Base-by-base conservation (phyloP, 306 rosid genomes). In the Glycine latifolia region DNA sequence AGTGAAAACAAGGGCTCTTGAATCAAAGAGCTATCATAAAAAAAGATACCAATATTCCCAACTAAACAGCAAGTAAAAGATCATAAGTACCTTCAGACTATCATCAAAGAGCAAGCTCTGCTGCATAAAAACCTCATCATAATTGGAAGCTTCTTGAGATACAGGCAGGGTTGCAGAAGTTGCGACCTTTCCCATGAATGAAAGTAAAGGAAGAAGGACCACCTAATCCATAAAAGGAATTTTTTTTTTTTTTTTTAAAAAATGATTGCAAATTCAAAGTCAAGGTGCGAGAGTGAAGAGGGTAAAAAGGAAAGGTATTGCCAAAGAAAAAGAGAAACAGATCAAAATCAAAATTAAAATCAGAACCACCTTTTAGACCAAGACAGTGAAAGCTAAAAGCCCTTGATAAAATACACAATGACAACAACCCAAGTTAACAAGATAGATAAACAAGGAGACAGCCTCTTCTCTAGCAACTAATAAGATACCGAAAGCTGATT, bases 31-130 rank as follows among this genome's bases (percentile, higher is more conserved):
- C 11, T 67, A 33, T 60, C 20, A 76, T 26, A 26, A 26, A 26
- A 26, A 26, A 26, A 26, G 31, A 26, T 26, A 26, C 31, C 31
- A 26, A 26, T 66, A 8, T 53, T 31, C 39, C 75, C 56, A 41
- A 54, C 60, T 41, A 35, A 50, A 73, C 78, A 50, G 43, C 7
- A 56, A 35, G 55, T 50, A 10, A 62, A 84, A 50, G 53, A 58
- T 35, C 37, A 78, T 16, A 60, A 37, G 56, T 88, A 93, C 99
- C 97, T 85, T 92, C 26, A 96, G 92, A 87, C 99, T 89, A 83
- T 96, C 98, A 82, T 97, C 91, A 84, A 96, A 96, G 60, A 96
- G 87, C 91, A 96, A 79, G 87, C 99, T 91, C 73, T 94, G 99
- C 65, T 92, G 91, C 99, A 96, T 96, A 75, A 91, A 93, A 89